Base-by-base conservation (phyloP, 768 basidiomycete species). In the Amanita thiersii region DNA sequence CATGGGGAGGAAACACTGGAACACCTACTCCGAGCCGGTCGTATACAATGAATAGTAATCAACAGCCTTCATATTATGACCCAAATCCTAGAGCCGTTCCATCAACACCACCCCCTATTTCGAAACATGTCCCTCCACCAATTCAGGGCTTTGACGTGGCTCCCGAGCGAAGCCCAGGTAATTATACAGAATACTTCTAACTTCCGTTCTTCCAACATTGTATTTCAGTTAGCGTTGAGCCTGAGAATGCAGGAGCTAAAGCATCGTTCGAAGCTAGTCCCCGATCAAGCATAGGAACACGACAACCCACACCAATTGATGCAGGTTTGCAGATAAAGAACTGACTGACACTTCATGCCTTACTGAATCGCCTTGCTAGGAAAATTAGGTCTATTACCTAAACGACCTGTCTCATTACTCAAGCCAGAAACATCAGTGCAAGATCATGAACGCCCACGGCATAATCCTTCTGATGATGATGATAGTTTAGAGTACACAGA, bases 401-500 rank as follows among this genome's bases (percentile, higher is more conserved):
- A 84, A 59, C 73, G 79, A 0, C 82, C 84, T 4, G 84, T 87
- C 10, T 78, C 81, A 5, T 65, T 82, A 24, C 54, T 69, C 14
- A 66, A 60, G 33, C 54, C 62, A 7, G 55, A 53, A 20, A 44
- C 59, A 10, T 48, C 52, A 15, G 36, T 14, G 8, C 14, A 18
- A n/a, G 23, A 14, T 5, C 18, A 39, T 21, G 44, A 39, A 47
- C 44, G 36, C 50, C 28, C 46, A 56, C 48, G 39, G 50, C 31
- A 50, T 37, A 39, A 47, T 23, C 52, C 56, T 20, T 59, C 50
- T 29, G 59, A 68, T 18, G 63, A 69, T 30, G 64, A 69, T 5
- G 77, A 78, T 41, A 78, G 74, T n/a, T 52, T 82, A 49, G 83
- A 84, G 57, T 86, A 82, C 56, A 69, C 73, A 3, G 81, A 84